Percentiles rank a stretch among this genome's conserved stretches.
Evolutionary conservation across 179 eudicot species (phyloP).

Genomic region (Pouteria campechiana): DNA sequence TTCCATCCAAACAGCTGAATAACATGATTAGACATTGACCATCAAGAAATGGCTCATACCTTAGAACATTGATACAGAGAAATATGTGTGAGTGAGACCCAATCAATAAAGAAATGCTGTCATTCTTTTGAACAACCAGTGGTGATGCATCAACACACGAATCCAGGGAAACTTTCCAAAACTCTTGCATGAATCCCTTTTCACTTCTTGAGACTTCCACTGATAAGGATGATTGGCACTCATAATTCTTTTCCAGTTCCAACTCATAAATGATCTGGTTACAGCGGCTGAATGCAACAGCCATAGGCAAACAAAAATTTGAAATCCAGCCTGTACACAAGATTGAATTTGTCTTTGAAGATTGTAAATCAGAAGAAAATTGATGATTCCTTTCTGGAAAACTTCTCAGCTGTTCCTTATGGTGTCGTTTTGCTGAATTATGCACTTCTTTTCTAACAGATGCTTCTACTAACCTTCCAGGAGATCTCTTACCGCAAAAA

Average conservation of each 20-base stretch:
- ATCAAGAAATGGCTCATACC: slow-evolving; percentile 13
- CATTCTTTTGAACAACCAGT: slow-evolving; percentile 41
- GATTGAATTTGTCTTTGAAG: no score
- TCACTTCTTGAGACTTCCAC: slow-evolving; percentile 30
- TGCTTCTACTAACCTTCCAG: slow-evolving; percentile 6
- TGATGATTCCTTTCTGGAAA: no score
- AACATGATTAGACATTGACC: not conserved
- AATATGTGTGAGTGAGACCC: slow-evolving; percentile 85
- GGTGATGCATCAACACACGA: slow-evolving; percentile 99
- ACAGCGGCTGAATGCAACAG: slow-evolving; percentile 50
- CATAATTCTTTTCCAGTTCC: slow-evolving; percentile 10
- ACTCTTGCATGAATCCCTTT: slow-evolving; percentile 31
- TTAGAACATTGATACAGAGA: slow-evolving; percentile 58
- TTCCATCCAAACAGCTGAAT: no score
- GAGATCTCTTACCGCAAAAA: slow-evolving; percentile 14
- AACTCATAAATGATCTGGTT: slow-evolving; percentile 31
- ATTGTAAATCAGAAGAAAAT: no score
- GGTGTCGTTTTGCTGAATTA: slow-evolving; percentile 26
- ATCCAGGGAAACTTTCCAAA: slow-evolving; percentile 69
- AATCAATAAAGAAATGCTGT: slow-evolving; percentile 37
- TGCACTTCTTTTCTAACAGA: slow-evolving; percentile 2
- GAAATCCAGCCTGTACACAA: no score
- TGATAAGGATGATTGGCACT: slow-evolving; percentile 14
- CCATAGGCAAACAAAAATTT: not conserved
- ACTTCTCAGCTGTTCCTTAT: no score